Evolutionary conservation across 2,329 filamentous ascomycete species (phyloP), one percentile per base, ranked within the genome.

Genomic region (Trichoderma sp.): DNA sequence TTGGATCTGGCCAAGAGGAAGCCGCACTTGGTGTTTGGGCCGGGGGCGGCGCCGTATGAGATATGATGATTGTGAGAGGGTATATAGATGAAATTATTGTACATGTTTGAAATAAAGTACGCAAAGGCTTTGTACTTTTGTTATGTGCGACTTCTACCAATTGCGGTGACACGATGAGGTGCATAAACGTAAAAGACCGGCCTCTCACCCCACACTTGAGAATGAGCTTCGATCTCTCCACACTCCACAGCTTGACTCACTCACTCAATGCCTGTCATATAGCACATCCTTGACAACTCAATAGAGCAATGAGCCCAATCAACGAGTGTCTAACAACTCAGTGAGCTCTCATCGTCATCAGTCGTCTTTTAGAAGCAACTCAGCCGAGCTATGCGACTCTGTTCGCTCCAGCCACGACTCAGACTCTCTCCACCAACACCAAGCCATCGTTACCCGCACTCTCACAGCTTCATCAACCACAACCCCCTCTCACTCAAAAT

Each of bases 1-100:
- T 79, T 99, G 59, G 92, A 97, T 79, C 75, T 99, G 60, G 95
- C 93, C 1, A 89, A 90, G 77, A 82, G 94, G 74, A 97, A 96
- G 77, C 95, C 95, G 3, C 86, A 96, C 76, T 76, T 98, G 71
- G 83, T 98, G 45, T 97, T 97, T 75, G 89, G 87, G 15, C 77
- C 85, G 55, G 87, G 85, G 0, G 82, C 81, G 3, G 78, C 82
- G 68, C 80, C 87, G 34, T 92, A 91, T 73, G 78, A 81, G 67
- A 77, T 83, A 45, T 83, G 66, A 76, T 1, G n/a, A 34, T 9
- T 5, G 30, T 17, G 21, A 14, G 26, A 19, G 21, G 26, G 19
- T 7, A 54, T n/a, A 15, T 55, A 24, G 3, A 9, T 34, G 44
- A 24, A 24, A 17, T 28, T 51, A 28, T 17, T 26, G 7, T 28